A percentile compares a stretch with the other conserved stretches of the same genome.
Evolutionary conservation across 495 filamentous ascomycete genomes (phyloP).

Genomic region (Cercophora sp.): DNA sequence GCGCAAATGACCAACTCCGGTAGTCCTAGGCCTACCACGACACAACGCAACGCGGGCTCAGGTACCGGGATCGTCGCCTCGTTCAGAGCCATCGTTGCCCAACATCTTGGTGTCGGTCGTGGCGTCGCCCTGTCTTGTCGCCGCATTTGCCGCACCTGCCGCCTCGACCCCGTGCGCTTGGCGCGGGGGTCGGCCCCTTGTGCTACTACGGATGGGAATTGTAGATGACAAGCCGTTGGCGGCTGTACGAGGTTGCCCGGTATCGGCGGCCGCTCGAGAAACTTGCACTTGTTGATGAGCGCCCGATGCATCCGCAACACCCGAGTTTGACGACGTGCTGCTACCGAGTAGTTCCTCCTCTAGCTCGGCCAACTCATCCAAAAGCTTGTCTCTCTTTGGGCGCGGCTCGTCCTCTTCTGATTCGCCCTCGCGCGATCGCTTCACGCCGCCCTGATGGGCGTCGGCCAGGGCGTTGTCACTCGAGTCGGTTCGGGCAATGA

Average conservation of each 20-base stretch:
- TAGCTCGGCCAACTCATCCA: slow-evolving; percentile 25
- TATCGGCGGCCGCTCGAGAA: background rate
- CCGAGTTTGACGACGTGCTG: background rate
- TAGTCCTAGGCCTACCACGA: too few species aligned
- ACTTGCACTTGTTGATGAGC: background rate
- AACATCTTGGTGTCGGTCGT: background rate
- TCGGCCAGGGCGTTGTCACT: background rate
- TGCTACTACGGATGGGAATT: slow-evolving; percentile 1
- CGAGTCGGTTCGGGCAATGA: slow-evolving; percentile 17
- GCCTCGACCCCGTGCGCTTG: background rate
- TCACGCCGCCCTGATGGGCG: slow-evolving; percentile 14
- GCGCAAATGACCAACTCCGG: too few species aligned
- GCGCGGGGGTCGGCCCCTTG: background rate
- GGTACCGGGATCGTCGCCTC: too few species aligned
- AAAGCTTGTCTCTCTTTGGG: slow-evolving; percentile 28
- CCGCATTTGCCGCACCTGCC: background rate
- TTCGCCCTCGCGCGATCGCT: slow-evolving; percentile 23
- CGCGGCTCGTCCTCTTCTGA: slow-evolving; percentile 16
- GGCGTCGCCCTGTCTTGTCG: background rate
- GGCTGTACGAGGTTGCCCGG: background rate
- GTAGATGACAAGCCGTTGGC: background rate
- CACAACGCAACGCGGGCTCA: too few species aligned
- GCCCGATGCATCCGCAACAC: background rate
- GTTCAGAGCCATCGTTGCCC: background rate
- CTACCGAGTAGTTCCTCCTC: background rate